Conservation (phyloP, 768 basidiomycete genomes). For the Hortiboletus campestris region DNA sequence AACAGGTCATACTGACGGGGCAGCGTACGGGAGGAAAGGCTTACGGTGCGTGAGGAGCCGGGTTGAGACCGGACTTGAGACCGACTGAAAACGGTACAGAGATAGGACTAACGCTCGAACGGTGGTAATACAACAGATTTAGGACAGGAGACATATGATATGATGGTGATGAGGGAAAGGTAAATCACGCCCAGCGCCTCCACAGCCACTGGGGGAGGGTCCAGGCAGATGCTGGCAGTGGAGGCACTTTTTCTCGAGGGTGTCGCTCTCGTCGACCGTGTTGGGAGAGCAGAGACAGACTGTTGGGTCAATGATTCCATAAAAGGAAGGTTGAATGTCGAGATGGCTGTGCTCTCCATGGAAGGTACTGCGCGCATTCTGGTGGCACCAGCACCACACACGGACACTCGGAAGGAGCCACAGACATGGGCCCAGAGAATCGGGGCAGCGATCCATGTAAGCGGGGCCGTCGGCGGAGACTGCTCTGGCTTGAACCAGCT, state of each 20-base stretch:
- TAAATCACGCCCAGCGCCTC: conserved; percentile 20
- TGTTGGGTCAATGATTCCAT: conserved; percentile 22
- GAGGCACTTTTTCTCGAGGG: background rate
- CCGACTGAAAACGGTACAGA: conserved; percentile 1
- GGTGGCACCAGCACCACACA: background rate
- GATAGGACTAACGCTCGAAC: background rate
- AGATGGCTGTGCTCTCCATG: conserved; percentile 1
- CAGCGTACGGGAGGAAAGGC: background rate
- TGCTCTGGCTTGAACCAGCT: background rate
- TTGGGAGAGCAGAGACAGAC: conserved; percentile 12
- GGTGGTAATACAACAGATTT: background rate
- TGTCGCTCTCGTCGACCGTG: conserved; percentile 1
- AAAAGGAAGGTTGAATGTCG: conserved; percentile 29
- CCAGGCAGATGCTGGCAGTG: background rate
- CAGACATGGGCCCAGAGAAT: conserved; percentile 1
- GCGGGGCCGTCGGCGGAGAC: conserved; percentile 35
- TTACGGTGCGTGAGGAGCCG: conserved; percentile 5
- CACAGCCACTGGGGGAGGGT: conserved; percentile 21
- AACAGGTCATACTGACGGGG: background rate
- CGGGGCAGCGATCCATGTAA: conserved; percentile 10
- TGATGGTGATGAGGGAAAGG: conserved; percentile 14
- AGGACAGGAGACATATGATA: background rate
- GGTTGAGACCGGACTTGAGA: conserved; percentile 11
- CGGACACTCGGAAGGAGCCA: conserved; percentile 18
- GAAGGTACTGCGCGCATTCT: conserved; percentile 2